Evolutionary conservation across 352 stramenopile genomes (phyloP), one percentile per base, ranked within the genome.

Genomic region (Pythium sukuiense): DNA sequence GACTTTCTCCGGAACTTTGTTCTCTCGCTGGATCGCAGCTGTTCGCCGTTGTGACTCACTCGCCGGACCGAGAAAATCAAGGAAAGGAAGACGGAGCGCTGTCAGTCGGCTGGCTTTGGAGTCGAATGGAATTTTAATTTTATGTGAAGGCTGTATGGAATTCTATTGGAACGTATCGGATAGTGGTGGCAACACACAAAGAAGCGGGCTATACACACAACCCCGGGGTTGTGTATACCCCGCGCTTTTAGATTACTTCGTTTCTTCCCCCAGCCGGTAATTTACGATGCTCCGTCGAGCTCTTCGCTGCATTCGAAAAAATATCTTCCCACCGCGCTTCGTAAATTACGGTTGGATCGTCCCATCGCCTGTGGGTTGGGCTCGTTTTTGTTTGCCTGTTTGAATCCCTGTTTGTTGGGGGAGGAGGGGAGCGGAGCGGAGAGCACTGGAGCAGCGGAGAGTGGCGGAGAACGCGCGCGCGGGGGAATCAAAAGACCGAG

Each of bases 381-480:
- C 55, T 69, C 55, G 53, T 68, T 69, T 69, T 69, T 69, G 56
- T 64, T 69, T 69, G 55, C 63, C 63, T 64, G 63, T 69, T 69
- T 69, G 63, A 69, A 69, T 69, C 63, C 18, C 20, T 24, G 12
- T 29, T 26, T 16, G 33, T 20, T 8, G 7, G 35, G 18, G 20
- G 20, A 24, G 20, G 45, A 59, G 33, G 29, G 43, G 56, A 20
- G 61, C 45, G 26, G 30, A 6, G 48, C 11, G 30, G n/a, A 39
- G 27, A 58, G 54, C 39, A 60, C 39, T 67, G 61, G 52, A 56
- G 49, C 26, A 37, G 49, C 26, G 49, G 49, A 37, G 49, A 62
- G 63, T 64, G 56, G 56, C 48, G 55, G 56, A 69, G 55, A 69
- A 69, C 63, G 48, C 56, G 56, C 63, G 55, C 63, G 63, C 63